A percentile compares a stretch with the other conserved stretches of the same genome.
phyloP scores from a whole-genome alignment of 805 yeast genomes.

The Teunomyces tritomae region DNA sequence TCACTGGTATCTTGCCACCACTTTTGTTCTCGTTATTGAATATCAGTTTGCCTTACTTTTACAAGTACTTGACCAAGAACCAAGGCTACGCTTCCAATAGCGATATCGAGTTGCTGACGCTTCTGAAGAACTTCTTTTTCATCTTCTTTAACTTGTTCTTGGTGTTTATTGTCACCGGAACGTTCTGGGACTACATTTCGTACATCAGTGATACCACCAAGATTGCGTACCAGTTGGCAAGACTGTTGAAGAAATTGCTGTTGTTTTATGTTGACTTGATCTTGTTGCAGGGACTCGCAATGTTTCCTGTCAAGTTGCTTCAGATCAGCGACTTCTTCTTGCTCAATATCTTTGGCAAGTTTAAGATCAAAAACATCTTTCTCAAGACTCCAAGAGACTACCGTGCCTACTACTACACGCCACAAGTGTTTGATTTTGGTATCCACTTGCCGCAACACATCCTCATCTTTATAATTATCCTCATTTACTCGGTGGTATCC shows the following conservation, averaged over 20 bases:
- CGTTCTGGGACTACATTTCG: slow-evolving; percentile 58
- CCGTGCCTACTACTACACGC: slow-evolving; percentile 51
- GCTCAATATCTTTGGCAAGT: slow-evolving; percentile 38
- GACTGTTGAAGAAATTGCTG: slow-evolving; percentile 49
- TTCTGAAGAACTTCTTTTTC: slow-evolving; percentile 58
- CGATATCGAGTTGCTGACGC: slow-evolving; percentile 55
- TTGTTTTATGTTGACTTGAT: slow-evolving; percentile 60
- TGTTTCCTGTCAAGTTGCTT: slow-evolving; percentile 56
- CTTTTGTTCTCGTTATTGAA: slow-evolving; percentile 55
- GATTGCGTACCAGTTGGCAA: slow-evolving; percentile 54
- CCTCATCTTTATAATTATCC: slow-evolving; percentile 54
- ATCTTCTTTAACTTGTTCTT: slow-evolving; percentile 60
- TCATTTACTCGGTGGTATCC: slow-evolving; percentile 59
- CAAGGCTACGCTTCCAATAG: slow-evolving; percentile 59
- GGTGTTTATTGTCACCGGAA: slow-evolving; percentile 61
- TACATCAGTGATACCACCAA: slow-evolving; percentile 57
- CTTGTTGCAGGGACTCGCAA: slow-evolving; percentile 65
- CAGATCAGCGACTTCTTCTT: slow-evolving; percentile 54
- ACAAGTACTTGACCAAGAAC: slow-evolving; percentile 45
- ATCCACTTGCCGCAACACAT: slow-evolving; percentile 61
- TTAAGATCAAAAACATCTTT: slow-evolving; percentile 32
- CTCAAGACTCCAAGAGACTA: slow-evolving; percentile 52
- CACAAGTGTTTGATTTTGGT: slow-evolving; percentile 60
- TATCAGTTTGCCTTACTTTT: slow-evolving; percentile 53
- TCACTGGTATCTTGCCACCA: slow-evolving; percentile 63